Conservation (phyloP, 495 filamentous ascomycete genomes). For the Penicillium maclennaniae region DNA sequence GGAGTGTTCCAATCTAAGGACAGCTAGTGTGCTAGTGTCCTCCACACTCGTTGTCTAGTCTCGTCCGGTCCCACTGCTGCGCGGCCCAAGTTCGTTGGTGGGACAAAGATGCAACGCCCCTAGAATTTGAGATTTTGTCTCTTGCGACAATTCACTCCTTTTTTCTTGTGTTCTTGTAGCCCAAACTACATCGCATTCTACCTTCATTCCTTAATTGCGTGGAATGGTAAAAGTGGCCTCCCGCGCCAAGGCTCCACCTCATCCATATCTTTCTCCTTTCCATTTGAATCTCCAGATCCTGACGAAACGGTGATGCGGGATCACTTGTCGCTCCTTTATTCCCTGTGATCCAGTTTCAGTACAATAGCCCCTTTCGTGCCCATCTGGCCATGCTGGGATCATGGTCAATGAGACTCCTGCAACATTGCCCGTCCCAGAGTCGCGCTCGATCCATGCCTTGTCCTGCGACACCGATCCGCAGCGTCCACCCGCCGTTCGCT, state of each 20-base stretch:
- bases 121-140: neutral
- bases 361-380: conserved; percentile 3
- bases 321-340: conserved; percentile 9
- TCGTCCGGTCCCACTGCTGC: conserved; percentile 24
- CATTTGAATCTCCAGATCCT: conserved; percentile 24
- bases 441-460: conserved; percentile 24
- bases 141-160: neutral
- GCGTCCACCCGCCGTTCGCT: conserved; percentile 24
- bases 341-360: neutral
- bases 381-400: conserved; percentile 38
- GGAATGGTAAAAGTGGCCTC: conserved; percentile 5
- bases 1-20: conserved; percentile 24
- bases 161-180: neutral
- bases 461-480: conserved; percentile 28
- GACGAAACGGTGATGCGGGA: conserved; percentile 17
- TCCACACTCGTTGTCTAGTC: conserved; percentile 25
- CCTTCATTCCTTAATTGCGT: conserved; percentile 2
- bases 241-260: conserved; percentile 21
- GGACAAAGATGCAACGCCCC: conserved; percentile 6
- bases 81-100: conserved; percentile 19
- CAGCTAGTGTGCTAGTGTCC: conserved; percentile 26
- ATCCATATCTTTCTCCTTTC: conserved; percentile 17
- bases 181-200: neutral
- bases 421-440: conserved; percentile 33
- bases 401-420: conserved; percentile 35